Evolutionary conservation across 2,329 filamentous ascomycete genomes (phyloP).

Genomic region (Acephala macrosclerotiorum): DNA sequence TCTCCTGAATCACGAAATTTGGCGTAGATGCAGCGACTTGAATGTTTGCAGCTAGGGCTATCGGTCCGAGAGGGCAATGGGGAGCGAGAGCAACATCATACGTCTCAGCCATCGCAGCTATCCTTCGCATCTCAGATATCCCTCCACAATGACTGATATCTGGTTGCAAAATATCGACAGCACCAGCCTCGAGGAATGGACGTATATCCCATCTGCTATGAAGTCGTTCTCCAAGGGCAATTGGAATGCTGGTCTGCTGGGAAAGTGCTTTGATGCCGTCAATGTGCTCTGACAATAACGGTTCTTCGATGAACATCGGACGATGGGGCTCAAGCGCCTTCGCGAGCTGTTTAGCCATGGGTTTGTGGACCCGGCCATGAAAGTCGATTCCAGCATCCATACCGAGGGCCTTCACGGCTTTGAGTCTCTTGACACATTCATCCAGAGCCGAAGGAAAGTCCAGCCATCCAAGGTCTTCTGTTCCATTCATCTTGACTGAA

Average conservation of each 20-base stretch:
- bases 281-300: conserved; percentile 71
- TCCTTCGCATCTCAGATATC: conserved; percentile 73
- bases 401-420: conserved; percentile 71
- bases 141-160: conserved; percentile 77
- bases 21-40: conserved; percentile 67
- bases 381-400: conserved; percentile 81
- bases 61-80: conserved; percentile 76
- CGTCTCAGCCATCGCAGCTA: conserved; percentile 74
- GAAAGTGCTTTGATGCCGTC: conserved; percentile 64
- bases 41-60: conserved; percentile 74
- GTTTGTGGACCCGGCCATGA: conserved; percentile 78
- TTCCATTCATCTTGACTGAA: conserved; percentile 81
- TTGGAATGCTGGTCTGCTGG: conserved; percentile 64
- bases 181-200: conserved; percentile 71
- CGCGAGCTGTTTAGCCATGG: conserved; percentile 82
- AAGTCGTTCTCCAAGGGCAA: conserved; percentile 76
- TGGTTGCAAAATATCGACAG: conserved; percentile 76
- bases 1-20: conserved; percentile 79
- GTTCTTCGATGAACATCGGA: conserved; percentile 81
- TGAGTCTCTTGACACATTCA: conserved; percentile 70
- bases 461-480: conserved; percentile 78
- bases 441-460: conserved; percentile 73
- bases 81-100: conserved; percentile 79
- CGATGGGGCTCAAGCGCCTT: conserved; percentile 70
- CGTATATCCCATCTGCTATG: conserved; percentile 78